These are phyloP conservation scores for Penstemon newberryi DNA, from an alignment of 257 asterid genomes.

Conservation along the genomic window DNA sequence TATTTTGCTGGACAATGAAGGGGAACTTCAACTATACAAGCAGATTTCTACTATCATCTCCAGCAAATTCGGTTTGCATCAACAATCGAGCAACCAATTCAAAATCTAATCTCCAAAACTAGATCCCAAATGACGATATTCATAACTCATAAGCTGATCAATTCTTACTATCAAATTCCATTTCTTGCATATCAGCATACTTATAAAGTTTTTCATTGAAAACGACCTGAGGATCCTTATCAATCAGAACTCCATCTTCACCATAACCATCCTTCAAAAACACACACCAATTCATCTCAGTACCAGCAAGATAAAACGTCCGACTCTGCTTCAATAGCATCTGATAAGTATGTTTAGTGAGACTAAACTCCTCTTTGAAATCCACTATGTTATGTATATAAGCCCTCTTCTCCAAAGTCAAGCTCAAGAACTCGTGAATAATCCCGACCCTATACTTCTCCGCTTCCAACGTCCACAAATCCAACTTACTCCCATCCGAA, in stretches of 20 bases:
- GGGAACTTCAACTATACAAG: too few relatives aligned
- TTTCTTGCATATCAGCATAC: constrained; percentile 63
- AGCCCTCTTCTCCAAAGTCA: constrained; percentile 96
- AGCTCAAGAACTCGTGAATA: constrained; percentile 86
- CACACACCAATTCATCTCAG: constrained; percentile 98
- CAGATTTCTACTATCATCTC: too few relatives aligned
- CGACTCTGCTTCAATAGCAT: constrained; percentile 82
- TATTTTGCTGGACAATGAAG: too few relatives aligned
- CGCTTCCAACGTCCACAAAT: constrained; percentile 87
- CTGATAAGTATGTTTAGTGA: constrained; percentile 79
- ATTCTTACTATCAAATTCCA: constrained; percentile 29
- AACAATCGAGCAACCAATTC: neutral
- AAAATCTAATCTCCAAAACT: neutral
- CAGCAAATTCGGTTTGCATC: too few relatives aligned
- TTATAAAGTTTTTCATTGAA: constrained; percentile 65
- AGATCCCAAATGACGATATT: neutral
- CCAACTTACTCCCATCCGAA: constrained; percentile 74
- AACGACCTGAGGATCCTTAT: constrained; percentile 74
- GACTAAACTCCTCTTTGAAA: constrained; percentile 87
- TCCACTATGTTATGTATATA: constrained; percentile 91
- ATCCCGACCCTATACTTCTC: constrained; percentile 90
- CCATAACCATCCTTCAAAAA: constrained; percentile 85
- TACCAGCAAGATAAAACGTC: constrained; percentile 86
- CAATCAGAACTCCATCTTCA: constrained; percentile 60
- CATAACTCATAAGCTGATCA: neutral